Base-by-base conservation (phyloP, 202 grass and related monocot species). In the Zoysia matrella region DNA sequence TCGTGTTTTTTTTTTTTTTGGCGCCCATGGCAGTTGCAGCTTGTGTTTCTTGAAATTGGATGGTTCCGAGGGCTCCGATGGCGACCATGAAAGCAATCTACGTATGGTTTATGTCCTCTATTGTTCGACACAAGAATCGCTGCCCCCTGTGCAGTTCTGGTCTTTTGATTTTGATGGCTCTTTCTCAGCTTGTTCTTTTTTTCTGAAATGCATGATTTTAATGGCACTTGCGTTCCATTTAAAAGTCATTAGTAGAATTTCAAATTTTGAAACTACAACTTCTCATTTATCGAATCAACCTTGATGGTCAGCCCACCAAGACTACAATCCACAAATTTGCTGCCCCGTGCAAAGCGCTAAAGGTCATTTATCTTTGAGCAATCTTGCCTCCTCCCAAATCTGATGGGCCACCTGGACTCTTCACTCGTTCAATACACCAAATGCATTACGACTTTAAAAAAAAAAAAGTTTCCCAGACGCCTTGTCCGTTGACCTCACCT, bases 331-430 rank as follows among this genome's bases (percentile, higher is more conserved):
- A 1, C 30, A 36, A 36, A 36, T 36, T 39, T 10, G 43, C 30
- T 47, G 78, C 54, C 72, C 39, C 49, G 56, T 71, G 71, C 71
- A 43, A 18, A 65, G 63, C 47, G 78, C 67, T 74, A 86, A 86
- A 52, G 36, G 88, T 13, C 84, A 50, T 43, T 67, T 36, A 60
- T 43, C n/a, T 43, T 69, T 18, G n/a, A 60, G 1, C 52, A 68
- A 57, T 74, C 14, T 73, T 86, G 78, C 52, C 83, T 43, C 83
- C 73, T 78, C 74, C 47, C 53, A 51, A 11, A 67, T 6, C 5
- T 41, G 15, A 65, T 3, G 16, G 15, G 42, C 50, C 45, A 65
- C 61, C 44, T 30, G 8, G 42, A 63, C 55, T 42, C 47, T 81
- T 84, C 11, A 53, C 47, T 18, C 41, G 30, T 81, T 84, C 11